phyloP scores from a whole-genome alignment of 176 grass and related monocot species.

The Carex scoparia region DNA sequence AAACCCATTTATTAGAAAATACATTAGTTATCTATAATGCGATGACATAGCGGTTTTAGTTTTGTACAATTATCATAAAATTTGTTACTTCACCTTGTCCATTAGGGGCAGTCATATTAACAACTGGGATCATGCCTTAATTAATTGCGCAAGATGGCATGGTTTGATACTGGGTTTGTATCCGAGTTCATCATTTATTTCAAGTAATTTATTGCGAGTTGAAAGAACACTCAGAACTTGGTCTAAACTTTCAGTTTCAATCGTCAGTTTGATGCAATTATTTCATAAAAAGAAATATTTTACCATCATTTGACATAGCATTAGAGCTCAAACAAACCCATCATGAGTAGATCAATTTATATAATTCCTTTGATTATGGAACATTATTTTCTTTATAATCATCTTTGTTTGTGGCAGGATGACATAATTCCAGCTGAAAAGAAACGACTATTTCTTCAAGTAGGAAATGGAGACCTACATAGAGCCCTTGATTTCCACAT shows the following conservation, averaged over 20 bases:
- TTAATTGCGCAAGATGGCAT: not conserved
- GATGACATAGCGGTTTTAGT: no score
- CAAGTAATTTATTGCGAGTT: not conserved
- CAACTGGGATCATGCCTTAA: not conserved
- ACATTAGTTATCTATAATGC: no score
- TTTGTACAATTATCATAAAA: no score
- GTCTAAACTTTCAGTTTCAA: not conserved
- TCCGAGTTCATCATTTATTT: not conserved
- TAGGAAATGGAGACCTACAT: slow-evolving; percentile 48
- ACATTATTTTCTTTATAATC: not conserved
- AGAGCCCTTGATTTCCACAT: slow-evolving; percentile 75
- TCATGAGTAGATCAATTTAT: not conserved
- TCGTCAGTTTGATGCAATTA: not conserved
- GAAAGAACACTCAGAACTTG: not conserved
- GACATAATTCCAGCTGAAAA: slow-evolving; percentile 74
- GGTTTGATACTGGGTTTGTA: not conserved
- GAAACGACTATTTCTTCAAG: slow-evolving; percentile 58
- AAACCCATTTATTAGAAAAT: no score
- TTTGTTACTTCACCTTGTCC: no score
- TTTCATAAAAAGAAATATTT: not conserved
- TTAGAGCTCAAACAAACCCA: not conserved
- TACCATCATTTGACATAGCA: not conserved
- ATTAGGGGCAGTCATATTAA: no score
- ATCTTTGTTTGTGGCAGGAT: slow-evolving; percentile 39
- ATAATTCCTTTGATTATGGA: not conserved